Evolutionary conservation across 2,329 filamentous ascomycete genomes (phyloP).

Genomic region (Clonostachys byssicola): DNA sequence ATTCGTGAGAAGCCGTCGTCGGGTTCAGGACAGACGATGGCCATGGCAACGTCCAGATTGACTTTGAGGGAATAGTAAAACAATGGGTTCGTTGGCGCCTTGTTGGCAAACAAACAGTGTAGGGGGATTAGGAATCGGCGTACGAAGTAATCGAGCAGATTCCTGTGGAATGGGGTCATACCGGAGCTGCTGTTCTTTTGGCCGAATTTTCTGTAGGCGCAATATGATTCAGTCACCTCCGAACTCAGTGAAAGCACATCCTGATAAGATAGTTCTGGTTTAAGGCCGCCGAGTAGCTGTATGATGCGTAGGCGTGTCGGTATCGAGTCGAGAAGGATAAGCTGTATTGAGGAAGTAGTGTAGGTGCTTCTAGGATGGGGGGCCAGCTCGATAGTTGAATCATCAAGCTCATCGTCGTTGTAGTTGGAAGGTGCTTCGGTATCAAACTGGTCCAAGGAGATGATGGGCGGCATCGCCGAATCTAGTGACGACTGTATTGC

Average conservation of each 20-base stretch:
- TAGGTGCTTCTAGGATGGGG: background rate
- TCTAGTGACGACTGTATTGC: conserved; percentile 29
- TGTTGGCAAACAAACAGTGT: conserved; percentile 41
- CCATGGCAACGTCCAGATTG: conserved; percentile 35
- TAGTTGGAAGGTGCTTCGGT: conserved; percentile 27
- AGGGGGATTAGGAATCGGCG: conserved; percentile 51
- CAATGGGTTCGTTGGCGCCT: conserved; percentile 33
- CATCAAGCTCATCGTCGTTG: conserved; percentile 18
- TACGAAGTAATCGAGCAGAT: conserved; percentile 44
- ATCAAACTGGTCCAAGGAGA: conserved; percentile 33
- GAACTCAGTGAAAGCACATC: conserved; percentile 24
- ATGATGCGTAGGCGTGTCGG: conserved; percentile 25
- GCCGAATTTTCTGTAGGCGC: conserved; percentile 11
- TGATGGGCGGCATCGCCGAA: conserved; percentile 28
- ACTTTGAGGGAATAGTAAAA: conserved; percentile 46
- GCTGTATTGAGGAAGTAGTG: conserved; percentile 27
- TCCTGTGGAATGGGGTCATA: conserved; percentile 32
- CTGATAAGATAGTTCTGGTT: conserved; percentile 23
- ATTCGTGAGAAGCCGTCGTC: conserved; percentile 29
- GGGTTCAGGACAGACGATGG: conserved; percentile 25
- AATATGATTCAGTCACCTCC: conserved; percentile 19
- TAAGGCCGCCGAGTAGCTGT: conserved; percentile 24
- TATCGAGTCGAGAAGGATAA: conserved; percentile 25
- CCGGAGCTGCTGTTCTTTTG: conserved; percentile 3
- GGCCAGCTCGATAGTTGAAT: conserved; percentile 7